Evolutionary conservation across 441 rosid species (phyloP).

Genomic region (Manihot esculenta): DNA sequence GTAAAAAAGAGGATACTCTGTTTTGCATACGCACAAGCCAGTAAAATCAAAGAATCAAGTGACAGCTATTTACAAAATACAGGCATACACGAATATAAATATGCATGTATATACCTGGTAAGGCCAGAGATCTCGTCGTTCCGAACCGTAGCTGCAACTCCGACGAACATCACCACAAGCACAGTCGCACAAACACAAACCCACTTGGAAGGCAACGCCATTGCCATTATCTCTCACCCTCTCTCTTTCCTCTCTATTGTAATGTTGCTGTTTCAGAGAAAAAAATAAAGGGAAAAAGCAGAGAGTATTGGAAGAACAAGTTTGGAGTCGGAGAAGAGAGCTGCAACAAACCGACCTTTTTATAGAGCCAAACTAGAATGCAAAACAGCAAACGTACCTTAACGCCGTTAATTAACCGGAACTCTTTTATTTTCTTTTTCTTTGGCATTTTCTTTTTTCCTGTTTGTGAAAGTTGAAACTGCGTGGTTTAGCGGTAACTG

Average conservation of each 20-base stretch:
- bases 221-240: constrained; percentile 22
- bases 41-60: background rate
- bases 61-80: background rate
- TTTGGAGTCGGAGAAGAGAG: constrained; percentile 32
- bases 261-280: constrained; percentile 1
- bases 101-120: constrained; percentile 27
- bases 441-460: background rate
- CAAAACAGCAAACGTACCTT: background rate
- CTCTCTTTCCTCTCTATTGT: constrained; percentile 17
- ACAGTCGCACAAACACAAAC: constrained; percentile 24
- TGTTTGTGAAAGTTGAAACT: too few relatives aligned
- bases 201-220: constrained; percentile 35
- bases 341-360: constrained; percentile 32
- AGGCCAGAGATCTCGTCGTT: constrained; percentile 29
- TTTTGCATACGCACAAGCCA: background rate
- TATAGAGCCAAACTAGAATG: constrained; percentile 38
- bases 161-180: constrained; percentile 35
- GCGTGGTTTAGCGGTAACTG: too few relatives aligned
- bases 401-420: constrained; percentile 32
- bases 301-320: constrained; percentile 16
- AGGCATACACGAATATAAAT: too few relatives aligned
- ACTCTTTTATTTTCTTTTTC: constrained; percentile 14
- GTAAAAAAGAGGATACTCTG: constrained; percentile 7
- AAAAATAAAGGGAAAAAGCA: constrained; percentile 7
- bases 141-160: constrained; percentile 29